Base-by-base conservation (phyloP, 164 flowering plant genomes). In the Aristolochia californica region DNA sequence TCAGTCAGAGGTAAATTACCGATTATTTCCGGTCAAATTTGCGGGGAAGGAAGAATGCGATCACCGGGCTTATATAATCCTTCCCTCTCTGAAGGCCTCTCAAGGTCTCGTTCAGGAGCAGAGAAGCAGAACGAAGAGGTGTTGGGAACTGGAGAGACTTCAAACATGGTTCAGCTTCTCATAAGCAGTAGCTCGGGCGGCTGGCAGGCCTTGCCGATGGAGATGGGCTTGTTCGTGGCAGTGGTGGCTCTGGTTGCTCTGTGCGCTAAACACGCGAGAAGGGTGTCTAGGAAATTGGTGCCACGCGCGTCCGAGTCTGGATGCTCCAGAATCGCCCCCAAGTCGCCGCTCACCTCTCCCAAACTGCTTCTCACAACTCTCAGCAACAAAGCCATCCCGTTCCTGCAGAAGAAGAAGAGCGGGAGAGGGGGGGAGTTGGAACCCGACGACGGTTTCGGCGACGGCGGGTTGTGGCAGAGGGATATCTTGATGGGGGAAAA, bases 401-500 rank as follows among this genome's bases (percentile, higher is more conserved):
- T 77, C 13, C 17, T 68, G 3, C 53, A 59, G 20, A 51, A 59
- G 66, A 64, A 54, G 21, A 68, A 64, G 40, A 53, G 8, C 28
- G 24, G 27, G n/a, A n/a, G n/a, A 5, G 62, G 55, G 55, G 62
- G 30, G 5, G 26, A 0, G 16, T 56, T 48, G 14, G 50, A 16
- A 30, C 45, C 57, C 40, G 18, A 24, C 15, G 54, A 22, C 27
- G 54, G 54, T 26, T 71, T 58, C 27, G 87, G 75, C 11, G 82
- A 72, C 24, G 83, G 68, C 0, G 88, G 70, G 20, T 18, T 85
- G 24, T 83, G 88, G 88, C 83, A 78, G 72, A 75, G 74, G 70
- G 40, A 66, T 45, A 85, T 85, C 63, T 44, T 83, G 78, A 80
- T 85, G 88, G 91, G 91, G 14, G 91, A 76, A 53, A 80, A 77